A percentile compares a stretch with the other conserved stretches of the same genome.
Conservation (phyloP, 345 rosid genomes). For the Populus davidiana region DNA sequence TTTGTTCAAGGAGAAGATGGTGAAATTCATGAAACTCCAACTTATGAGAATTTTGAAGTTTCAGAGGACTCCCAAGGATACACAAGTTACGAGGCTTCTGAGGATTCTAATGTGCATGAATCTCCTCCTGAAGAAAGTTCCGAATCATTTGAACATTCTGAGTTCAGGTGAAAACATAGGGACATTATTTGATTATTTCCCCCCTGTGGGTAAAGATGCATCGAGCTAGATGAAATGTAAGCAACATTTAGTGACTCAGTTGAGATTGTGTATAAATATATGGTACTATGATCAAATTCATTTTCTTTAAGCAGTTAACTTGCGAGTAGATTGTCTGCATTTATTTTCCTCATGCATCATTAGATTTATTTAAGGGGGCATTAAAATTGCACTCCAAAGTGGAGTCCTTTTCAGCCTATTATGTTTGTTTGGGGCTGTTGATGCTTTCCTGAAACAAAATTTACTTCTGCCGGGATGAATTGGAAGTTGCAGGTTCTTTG, state of each 20-base stretch:
- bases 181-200: not conserved
- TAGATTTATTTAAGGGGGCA: not conserved
- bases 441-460: not conserved
- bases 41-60: not conserved
- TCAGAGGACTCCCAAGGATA: slow-evolving; percentile 1
- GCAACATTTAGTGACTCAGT: not conserved
- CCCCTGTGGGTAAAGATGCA: not conserved
- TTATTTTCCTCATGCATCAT: not conserved
- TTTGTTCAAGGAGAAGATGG: slow-evolving; percentile 38
- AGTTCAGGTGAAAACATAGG: slow-evolving; percentile 11
- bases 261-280: not conserved
- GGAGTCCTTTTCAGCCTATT: not conserved
- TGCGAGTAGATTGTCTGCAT: not conserved
- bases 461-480: not conserved
- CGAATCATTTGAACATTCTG: slow-evolving; percentile 8
- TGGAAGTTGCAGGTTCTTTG: not conserved
- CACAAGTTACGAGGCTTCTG: not conserved
- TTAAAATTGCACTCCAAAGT: not conserved
- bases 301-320: not conserved
- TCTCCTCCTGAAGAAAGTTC: slow-evolving; percentile 15
- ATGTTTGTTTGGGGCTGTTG: not conserved
- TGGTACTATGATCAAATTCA: not conserved
- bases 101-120: slow-evolving; percentile 12
- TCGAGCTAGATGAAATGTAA: not conserved
- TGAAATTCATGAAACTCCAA: not conserved